phyloP scores from a whole-genome alignment of 176 grass and related monocot genomes.

The Lolium rigidum region DNA sequence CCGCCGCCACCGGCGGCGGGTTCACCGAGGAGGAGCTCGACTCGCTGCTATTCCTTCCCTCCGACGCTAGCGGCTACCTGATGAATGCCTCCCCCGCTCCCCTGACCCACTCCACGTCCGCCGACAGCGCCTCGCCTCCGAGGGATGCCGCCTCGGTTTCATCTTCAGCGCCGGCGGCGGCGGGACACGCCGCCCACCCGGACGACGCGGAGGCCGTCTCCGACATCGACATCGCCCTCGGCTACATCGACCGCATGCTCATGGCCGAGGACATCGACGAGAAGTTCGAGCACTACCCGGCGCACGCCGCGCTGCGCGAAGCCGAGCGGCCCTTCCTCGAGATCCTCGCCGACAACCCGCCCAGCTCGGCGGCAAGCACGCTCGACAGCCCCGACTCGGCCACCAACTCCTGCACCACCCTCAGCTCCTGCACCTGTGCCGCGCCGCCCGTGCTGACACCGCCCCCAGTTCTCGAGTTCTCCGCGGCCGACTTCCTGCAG shows the following conservation, averaged over 20 bases:
- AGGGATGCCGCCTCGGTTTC: constrained; percentile 3
- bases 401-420: constrained; percentile 46
- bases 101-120: neutral
- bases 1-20: constrained; percentile 13
- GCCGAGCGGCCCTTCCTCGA: constrained; percentile 81
- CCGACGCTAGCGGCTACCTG: constrained; percentile 34
- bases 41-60: constrained; percentile 31
- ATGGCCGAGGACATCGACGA: constrained; percentile 97
- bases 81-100: constrained; percentile 38
- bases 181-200: neutral
- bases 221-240: constrained; percentile 91
- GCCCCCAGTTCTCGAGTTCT: constrained; percentile 35
- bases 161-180: neutral
- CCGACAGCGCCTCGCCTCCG: constrained; percentile 35
- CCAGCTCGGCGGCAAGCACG: constrained; percentile 46
- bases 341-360: constrained; percentile 62
- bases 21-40: constrained; percentile 52
- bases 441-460: constrained; percentile 10
- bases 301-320: constrained; percentile 67
- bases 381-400: constrained; percentile 59
- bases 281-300: constrained; percentile 87
- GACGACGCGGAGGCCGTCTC: constrained; percentile 87
- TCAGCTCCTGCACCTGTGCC: constrained; percentile 29
- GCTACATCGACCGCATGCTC: constrained; percentile 83
- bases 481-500: constrained; percentile 41